Evolutionary conservation across 805 yeast species (phyloP).

Genomic region (Phaffomyces opuntiae): DNA sequence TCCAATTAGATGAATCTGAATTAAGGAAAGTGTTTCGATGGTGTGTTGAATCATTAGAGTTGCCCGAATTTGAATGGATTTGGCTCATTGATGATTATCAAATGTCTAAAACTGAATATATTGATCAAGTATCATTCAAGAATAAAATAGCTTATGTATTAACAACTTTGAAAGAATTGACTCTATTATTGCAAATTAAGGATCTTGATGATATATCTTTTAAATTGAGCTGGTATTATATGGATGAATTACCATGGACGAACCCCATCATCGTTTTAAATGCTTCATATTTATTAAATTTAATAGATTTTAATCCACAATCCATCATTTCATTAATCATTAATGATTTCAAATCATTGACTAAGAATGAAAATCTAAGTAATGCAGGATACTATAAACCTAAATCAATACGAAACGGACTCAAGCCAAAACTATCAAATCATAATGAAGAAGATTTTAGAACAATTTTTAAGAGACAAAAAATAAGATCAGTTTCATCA

Average conservation of each 20-base stretch:
- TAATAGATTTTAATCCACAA: background rate
- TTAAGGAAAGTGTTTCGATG: background rate
- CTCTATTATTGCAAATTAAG: background rate
- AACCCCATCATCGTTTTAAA: slow-evolving; percentile 3
- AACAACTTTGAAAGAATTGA: slow-evolving; percentile 1
- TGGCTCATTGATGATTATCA: slow-evolving; percentile 18
- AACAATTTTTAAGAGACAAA: slow-evolving; percentile 11
- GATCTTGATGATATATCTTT: background rate
- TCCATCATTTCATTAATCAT: slow-evolving; percentile 2
- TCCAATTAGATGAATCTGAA: background rate
- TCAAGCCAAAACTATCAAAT: slow-evolving; percentile 12
- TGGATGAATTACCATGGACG: slow-evolving; percentile 17
- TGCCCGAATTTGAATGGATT: slow-evolving; percentile 11
- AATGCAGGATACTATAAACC: slow-evolving; percentile 18
- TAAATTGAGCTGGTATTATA: slow-evolving; percentile 3
- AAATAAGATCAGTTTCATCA: slow-evolving; percentile 14
- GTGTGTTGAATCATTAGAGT: background rate
- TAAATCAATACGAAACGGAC: background rate
- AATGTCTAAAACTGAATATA: slow-evolving; percentile 5
- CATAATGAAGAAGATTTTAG: slow-evolving; percentile 8
- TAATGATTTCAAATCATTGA: slow-evolving; percentile 9
- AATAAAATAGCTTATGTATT: slow-evolving; percentile 1
- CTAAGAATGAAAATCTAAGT: slow-evolving; percentile 9
- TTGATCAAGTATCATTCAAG: slow-evolving; percentile 10
- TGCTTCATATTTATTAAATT: background rate